Conservation (phyloP, 148 eudicot genomes). For the Rhododendron griersonianum region DNA sequence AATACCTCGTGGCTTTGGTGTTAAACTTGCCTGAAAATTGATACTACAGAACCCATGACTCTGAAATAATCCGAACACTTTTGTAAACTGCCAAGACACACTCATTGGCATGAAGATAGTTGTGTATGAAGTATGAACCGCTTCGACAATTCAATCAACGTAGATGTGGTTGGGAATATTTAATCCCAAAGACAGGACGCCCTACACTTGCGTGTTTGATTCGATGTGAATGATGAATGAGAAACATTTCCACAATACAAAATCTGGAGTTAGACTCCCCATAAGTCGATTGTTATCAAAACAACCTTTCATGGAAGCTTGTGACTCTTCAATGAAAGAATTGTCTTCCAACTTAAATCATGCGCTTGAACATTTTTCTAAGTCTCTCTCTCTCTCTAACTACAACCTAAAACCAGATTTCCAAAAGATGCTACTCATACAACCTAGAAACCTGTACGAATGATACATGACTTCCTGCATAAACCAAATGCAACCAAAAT, state of each 20-base stretch:
- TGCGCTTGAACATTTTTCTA: neutral
- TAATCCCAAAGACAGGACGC: no score
- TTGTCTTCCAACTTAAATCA: neutral
- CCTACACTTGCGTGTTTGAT: neutral
- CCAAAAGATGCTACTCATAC: neutral
- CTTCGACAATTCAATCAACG: neutral
- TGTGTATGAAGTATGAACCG: neutral
- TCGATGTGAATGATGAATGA: neutral
- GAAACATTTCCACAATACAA: neutral
- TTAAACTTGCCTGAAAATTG: neutral
- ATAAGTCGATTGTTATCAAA: neutral
- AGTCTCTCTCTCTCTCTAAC: neutral
- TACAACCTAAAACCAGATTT: neutral
- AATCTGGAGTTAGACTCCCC: neutral
- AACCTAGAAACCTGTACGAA: neutral
- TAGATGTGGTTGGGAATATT: no score
- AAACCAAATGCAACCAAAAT: neutral
- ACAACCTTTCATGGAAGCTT: neutral
- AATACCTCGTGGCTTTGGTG: neutral
- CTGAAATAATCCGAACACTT: neutral
- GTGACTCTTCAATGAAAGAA: neutral
- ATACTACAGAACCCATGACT: neutral
- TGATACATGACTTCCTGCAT: neutral
- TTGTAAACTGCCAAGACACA: neutral
- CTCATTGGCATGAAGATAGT: neutral